A percentile compares a stretch with the other conserved stretches of the same genome.
Evolutionary conservation across 108 stramenopile genomes (phyloP).

Genomic region (Schizochytrium sp.): DNA sequence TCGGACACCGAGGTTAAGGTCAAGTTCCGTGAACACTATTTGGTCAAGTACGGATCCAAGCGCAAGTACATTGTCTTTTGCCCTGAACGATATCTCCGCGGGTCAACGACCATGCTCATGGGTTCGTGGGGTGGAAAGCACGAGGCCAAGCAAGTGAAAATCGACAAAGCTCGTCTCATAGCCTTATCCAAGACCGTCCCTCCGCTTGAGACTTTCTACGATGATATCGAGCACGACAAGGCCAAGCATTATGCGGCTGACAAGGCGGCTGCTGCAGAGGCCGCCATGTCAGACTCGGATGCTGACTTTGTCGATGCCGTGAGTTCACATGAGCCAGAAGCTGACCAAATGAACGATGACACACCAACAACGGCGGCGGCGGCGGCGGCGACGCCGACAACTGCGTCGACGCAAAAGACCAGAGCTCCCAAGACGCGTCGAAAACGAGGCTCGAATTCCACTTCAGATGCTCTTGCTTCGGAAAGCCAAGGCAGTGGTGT

Average conservation of each 20-base stretch:
- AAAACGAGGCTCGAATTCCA: too few species aligned
- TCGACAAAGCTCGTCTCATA: not conserved
- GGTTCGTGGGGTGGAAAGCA: not conserved
- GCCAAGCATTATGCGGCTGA: not conserved
- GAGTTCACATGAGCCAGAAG: not conserved
- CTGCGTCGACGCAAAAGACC: too few species aligned
- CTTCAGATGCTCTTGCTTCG: too few species aligned
- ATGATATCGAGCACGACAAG: not conserved
- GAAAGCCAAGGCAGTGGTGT: too few species aligned
- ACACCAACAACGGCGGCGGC: too few species aligned
- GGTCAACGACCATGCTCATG: not conserved
- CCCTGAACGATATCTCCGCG: not conserved
- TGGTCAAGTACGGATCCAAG: not conserved
- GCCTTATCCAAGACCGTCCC: not conserved
- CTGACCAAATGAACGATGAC: not conserved
- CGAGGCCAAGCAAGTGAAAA: not conserved
- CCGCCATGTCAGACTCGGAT: not conserved
- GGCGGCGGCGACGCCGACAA: too few species aligned
- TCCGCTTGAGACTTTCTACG: not conserved
- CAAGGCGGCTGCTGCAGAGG: not conserved
- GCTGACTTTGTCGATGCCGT: not conserved
- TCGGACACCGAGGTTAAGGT: not conserved
- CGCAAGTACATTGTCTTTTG: slow-evolving; percentile 1
- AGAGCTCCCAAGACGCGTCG: too few species aligned
- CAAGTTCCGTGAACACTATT: not conserved